phyloP scores from a whole-genome alignment of 1,284 basidiomycete genomes.

The Moesziomyces globuligerus region DNA sequence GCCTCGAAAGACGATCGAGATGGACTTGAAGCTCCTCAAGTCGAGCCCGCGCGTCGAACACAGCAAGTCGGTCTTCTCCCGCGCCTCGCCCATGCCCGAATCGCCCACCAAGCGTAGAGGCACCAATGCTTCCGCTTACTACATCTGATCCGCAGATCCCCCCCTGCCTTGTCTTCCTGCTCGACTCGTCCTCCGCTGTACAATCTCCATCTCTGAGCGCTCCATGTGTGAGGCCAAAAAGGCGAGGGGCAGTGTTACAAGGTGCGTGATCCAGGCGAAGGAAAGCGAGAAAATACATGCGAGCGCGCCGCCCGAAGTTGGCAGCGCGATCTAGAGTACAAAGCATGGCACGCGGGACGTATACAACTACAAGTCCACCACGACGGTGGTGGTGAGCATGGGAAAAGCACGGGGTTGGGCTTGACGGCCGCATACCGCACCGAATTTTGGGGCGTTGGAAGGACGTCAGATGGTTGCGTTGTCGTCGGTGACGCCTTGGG shows the following conservation, averaged over 20 bases:
- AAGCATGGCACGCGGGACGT: too few relatives aligned
- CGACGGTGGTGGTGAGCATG: too few relatives aligned
- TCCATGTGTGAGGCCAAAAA: too few relatives aligned
- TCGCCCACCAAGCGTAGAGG: constrained; percentile 23
- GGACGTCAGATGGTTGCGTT: background rate
- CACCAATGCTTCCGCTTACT: constrained; percentile 47
- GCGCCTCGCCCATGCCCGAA: background rate
- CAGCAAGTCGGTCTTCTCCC: constrained; percentile 18
- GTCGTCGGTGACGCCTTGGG: constrained; percentile 20
- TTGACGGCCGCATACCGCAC: too few relatives aligned
- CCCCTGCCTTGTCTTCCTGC: background rate
- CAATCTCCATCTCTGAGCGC: background rate
- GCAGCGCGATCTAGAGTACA: too few relatives aligned
- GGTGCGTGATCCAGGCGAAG: too few relatives aligned
- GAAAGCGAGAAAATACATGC: too few relatives aligned
- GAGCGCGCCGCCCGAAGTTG: too few relatives aligned
- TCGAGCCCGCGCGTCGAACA: constrained; percentile 39
- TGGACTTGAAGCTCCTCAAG: constrained; percentile 50
- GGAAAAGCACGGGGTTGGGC: too few relatives aligned
- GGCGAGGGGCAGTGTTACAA: too few relatives aligned
- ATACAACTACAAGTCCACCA: too few relatives aligned
- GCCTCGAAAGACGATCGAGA: constrained; percentile 55
- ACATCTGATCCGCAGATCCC: constrained; percentile 16
- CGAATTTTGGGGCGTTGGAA: background rate
- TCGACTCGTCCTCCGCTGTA: too few relatives aligned